Percentiles rank a stretch among this genome's conserved stretches.
Conservation (phyloP, 106 monocot species). For the Cymbidium sinense region DNA sequence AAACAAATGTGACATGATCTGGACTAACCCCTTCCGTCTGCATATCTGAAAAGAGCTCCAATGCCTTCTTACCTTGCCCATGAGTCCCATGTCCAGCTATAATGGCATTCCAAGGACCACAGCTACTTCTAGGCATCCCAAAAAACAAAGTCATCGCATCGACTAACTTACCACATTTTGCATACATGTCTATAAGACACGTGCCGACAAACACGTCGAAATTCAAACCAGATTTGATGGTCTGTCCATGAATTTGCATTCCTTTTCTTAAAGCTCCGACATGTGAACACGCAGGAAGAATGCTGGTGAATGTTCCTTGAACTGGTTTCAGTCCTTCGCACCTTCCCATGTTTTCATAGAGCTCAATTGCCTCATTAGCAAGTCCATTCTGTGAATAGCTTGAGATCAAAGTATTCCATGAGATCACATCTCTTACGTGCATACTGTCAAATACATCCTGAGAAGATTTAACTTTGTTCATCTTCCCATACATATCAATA, state of each 20-base stretch:
- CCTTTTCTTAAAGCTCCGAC: constrained; percentile 66
- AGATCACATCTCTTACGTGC: constrained; percentile 46
- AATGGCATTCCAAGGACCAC: constrained; percentile 64
- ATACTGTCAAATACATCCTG: constrained; percentile 44
- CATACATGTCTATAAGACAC: constrained; percentile 77
- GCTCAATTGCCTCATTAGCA: constrained; percentile 27
- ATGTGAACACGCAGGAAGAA: constrained; percentile 61
- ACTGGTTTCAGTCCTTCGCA: constrained; percentile 32
- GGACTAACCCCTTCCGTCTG: constrained; percentile 42
- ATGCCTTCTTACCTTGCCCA: constrained; percentile 53
- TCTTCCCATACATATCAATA: constrained; percentile 79
- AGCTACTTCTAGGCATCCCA: constrained; percentile 30
- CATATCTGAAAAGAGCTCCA: constrained; percentile 43
- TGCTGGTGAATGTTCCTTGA: constrained; percentile 55
- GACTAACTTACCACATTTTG: constrained; percentile 62
- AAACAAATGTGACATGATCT: constrained; percentile 64
- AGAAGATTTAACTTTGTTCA: constrained; percentile 31
- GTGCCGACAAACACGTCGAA: constrained; percentile 59
- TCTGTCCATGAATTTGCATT: constrained; percentile 46
- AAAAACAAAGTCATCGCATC: constrained; percentile 52
- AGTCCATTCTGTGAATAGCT: constrained; percentile 58
- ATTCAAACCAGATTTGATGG: constrained; percentile 36
- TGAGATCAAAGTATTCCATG: constrained; percentile 67
- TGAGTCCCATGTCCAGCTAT: constrained; percentile 55
- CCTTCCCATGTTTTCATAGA: constrained; percentile 43